These are phyloP conservation scores for Aspergillus baeticus DNA, from an alignment of 495 filamentous ascomycete genomes.

Conservation along the genomic window DNA sequence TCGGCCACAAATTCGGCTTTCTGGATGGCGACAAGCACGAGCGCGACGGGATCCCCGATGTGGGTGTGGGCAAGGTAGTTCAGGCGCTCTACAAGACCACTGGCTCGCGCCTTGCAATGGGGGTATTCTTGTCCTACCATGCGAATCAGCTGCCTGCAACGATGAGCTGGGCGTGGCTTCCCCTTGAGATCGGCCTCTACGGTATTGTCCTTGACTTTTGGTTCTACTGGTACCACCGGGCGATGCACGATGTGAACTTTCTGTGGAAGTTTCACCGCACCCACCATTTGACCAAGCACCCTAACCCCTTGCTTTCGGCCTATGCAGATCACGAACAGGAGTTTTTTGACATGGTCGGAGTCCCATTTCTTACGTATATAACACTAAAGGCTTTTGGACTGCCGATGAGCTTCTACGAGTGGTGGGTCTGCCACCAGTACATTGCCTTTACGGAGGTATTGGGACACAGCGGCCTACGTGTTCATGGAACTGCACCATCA, in stretches of 20 bases:
- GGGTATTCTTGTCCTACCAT: slow-evolving; percentile 24
- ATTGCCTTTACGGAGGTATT: slow-evolving; percentile 41
- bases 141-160: slow-evolving; percentile 13
- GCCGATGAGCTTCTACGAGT: slow-evolving; percentile 44
- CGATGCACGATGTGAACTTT: slow-evolving; percentile 41
- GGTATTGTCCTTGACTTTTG: slow-evolving; percentile 45
- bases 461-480: slow-evolving; percentile 37
- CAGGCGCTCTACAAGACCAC: slow-evolving; percentile 24
- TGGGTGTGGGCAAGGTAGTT: slow-evolving; percentile 22
- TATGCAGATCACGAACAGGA: slow-evolving; percentile 46
- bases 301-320: slow-evolving; percentile 40
- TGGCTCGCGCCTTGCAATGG: slow-evolving; percentile 21
- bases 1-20: slow-evolving; percentile 26
- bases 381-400: slow-evolving; percentile 31
- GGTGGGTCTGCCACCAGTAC: slow-evolving; percentile 45
- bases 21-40: slow-evolving; percentile 28
- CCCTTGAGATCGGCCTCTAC: slow-evolving; percentile 39
- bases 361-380: slow-evolving; percentile 37
- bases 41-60: slow-evolving; percentile 29
- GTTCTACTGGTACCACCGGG: slow-evolving; percentile 46
- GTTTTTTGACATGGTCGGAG: slow-evolving; percentile 44
- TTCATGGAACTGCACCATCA: slow-evolving; percentile 34
- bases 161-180: slow-evolving; percentile 34
- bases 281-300: slow-evolving; percentile 45
- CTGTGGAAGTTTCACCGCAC: slow-evolving; percentile 45